phyloP scores from a whole-genome alignment of 768 basidiomycete species.

The Mycena polygramma region DNA sequence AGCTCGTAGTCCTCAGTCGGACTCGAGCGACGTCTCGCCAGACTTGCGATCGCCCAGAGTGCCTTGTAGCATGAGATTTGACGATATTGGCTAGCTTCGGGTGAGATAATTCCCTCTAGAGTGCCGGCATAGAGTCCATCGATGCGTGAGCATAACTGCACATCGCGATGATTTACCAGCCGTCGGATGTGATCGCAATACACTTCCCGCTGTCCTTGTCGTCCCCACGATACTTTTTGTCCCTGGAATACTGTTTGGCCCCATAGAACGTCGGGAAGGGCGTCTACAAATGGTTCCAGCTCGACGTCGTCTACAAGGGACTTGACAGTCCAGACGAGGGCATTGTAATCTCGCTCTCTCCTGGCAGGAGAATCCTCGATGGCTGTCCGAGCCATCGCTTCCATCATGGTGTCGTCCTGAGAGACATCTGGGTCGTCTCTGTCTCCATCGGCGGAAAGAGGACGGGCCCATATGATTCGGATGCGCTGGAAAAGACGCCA shows the following conservation, averaged over 20 bases:
- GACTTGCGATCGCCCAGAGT: conserved; percentile 2
- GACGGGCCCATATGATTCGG: neutral
- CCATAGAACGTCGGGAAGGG: no score
- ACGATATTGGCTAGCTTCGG: neutral
- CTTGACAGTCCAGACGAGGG: conserved; percentile 17
- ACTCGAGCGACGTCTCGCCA: neutral
- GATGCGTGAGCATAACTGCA: neutral
- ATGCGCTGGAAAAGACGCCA: neutral
- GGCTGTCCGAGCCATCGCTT: neutral
- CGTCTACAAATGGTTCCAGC: no score
- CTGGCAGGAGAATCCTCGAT: neutral
- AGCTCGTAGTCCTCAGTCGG: neutral
- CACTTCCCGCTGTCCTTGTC: no score
- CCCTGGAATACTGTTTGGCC: no score
- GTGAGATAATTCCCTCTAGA: neutral
- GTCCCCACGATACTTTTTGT: no score
- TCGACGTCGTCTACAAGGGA: no score
- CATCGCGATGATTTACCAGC: no score
- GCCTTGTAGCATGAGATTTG: conserved; percentile 10
- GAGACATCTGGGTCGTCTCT: no score
- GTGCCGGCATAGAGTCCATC: neutral
- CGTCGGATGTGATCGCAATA: no score
- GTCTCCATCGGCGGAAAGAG: neutral
- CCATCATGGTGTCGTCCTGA: neutral
- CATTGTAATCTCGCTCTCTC: conserved; percentile 8